Evolutionary conservation across 2,329 filamentous ascomycete genomes (phyloP).

Genomic region (Biscogniauxia mediterranea): DNA sequence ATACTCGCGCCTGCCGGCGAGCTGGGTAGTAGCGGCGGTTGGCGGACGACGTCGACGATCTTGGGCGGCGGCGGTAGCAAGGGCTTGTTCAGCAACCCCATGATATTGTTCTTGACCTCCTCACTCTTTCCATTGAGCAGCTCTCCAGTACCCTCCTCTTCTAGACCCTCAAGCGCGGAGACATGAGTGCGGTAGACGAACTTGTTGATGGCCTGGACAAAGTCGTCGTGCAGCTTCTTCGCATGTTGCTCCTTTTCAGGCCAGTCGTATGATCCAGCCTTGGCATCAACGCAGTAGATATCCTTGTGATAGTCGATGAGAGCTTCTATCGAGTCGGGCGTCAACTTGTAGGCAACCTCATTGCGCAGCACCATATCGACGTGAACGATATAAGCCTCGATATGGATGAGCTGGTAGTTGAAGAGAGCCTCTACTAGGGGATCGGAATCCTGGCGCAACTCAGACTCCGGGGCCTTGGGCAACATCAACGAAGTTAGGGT

Average conservation of each 20-base stretch:
- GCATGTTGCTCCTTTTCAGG: constrained; percentile 93
- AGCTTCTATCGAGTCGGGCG: constrained; percentile 86
- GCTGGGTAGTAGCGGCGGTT: constrained; percentile 81
- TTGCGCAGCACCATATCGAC: constrained; percentile 98
- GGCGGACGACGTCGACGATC: constrained; percentile 84
- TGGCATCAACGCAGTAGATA: constrained; percentile 85
- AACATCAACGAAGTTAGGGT: constrained; percentile 91
- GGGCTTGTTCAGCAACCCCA: constrained; percentile 79
- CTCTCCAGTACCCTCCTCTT: constrained; percentile 95
- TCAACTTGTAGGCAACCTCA: constrained; percentile 98
- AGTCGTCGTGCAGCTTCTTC: constrained; percentile 97
- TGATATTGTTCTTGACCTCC: constrained; percentile 85
- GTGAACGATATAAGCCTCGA: constrained; percentile 97
- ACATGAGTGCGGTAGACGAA: constrained; percentile 92
- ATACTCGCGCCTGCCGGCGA: constrained; percentile 71
- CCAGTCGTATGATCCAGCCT: constrained; percentile 90
- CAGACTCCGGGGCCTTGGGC: constrained; percentile 80
- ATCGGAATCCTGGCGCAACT: constrained; percentile 78
- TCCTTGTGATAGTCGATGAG: constrained; percentile 96
- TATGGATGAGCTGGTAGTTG: constrained; percentile 89
- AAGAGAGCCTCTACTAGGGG: constrained; percentile 82
- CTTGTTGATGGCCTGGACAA: constrained; percentile 93
- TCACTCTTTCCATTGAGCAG: constrained; percentile 87
- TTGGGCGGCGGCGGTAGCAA: constrained; percentile 83
- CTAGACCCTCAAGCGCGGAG: constrained; percentile 86